Conservation (phyloP, 768 basidiomycete genomes). For the Tylopilus intermedius region DNA sequence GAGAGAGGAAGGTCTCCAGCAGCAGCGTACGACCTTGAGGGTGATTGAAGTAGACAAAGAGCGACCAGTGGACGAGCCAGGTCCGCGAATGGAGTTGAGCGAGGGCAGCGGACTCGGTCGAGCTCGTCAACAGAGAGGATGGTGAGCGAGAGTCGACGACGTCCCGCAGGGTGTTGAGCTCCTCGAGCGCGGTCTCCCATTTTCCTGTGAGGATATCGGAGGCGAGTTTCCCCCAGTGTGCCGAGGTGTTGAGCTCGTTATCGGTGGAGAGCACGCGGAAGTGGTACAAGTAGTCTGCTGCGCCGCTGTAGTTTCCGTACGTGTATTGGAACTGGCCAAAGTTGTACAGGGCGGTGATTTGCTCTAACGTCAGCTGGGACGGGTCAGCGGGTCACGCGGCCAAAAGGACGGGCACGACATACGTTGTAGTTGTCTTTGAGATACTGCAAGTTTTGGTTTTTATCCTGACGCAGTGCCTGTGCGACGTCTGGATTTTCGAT, state of each 20-base stretch:
- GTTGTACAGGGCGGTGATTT: slow-evolving; percentile 94
- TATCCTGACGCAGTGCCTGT: slow-evolving; percentile 90
- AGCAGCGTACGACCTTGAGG: slow-evolving; percentile 85
- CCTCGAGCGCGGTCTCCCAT: slow-evolving; percentile 93
- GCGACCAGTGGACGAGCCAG: slow-evolving; percentile 96
- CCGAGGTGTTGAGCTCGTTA: slow-evolving; percentile 87
- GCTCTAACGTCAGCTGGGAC: slow-evolving; percentile 81
- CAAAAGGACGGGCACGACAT: slow-evolving; percentile 25
- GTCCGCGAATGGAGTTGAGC: slow-evolving; percentile 90
- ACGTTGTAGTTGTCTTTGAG: slow-evolving; percentile 91
- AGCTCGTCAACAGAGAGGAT: slow-evolving; percentile 40
- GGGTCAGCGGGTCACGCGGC: slow-evolving; percentile 3
- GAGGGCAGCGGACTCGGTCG: slow-evolving; percentile 64
- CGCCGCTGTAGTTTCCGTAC: slow-evolving; percentile 95
- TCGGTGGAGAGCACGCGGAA: slow-evolving; percentile 97
- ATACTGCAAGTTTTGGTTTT: slow-evolving; percentile 92
- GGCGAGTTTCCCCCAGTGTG: slow-evolving; percentile 98
- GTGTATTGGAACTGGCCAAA: slow-evolving; percentile 99
- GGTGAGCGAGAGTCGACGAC: slow-evolving; percentile 77
- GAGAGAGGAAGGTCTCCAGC: slow-evolving; percentile 93
- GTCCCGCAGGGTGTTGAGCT: slow-evolving; percentile 93
- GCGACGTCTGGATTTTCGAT: slow-evolving; percentile 97
- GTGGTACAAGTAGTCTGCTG: slow-evolving; percentile 97
- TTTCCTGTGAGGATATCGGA: slow-evolving; percentile 92
- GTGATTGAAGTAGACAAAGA: slow-evolving; percentile 98